Percentiles rank a stretch among this genome's conserved stretches.
These are phyloP conservation scores for Zygoascus ofunaensis DNA, from an alignment of 805 yeast species.

Conservation along the genomic window DNA sequence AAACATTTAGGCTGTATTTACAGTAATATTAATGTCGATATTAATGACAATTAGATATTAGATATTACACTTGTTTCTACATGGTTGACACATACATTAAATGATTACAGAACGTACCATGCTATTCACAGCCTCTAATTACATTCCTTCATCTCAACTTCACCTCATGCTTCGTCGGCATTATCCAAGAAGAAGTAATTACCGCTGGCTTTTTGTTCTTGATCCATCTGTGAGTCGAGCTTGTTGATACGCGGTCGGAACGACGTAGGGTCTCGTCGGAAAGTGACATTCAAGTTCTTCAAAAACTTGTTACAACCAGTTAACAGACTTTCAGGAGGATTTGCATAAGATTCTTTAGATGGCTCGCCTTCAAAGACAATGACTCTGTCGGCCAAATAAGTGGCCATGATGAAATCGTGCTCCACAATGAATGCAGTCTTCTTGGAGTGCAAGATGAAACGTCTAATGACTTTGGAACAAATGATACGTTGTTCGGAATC, in stretches of 20 bases:
- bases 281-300: slow-evolving; percentile 94
- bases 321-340: slow-evolving; percentile 82
- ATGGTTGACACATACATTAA: too few relatives aligned
- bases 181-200: slow-evolving; percentile 90
- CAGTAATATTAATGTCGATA: too few relatives aligned
- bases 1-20: too few relatives aligned
- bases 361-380: slow-evolving; percentile 97
- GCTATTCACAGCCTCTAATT: too few relatives aligned
- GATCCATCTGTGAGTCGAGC: slow-evolving; percentile 97
- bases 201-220: slow-evolving; percentile 87
- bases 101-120: too few relatives aligned
- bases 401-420: slow-evolving; percentile 99
- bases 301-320: slow-evolving; percentile 97
- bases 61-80: too few relatives aligned
- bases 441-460: slow-evolving; percentile 90
- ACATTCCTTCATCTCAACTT: too few relatives aligned
- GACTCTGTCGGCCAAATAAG: slow-evolving; percentile 96
- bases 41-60: too few relatives aligned
- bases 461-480: slow-evolving; percentile 96
- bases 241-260: slow-evolving; percentile 98
- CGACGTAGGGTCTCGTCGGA: slow-evolving; percentile 98
- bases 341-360: slow-evolving; percentile 75
- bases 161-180: slow-evolving; percentile 8
- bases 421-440: slow-evolving; percentile 99
- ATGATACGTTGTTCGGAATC: slow-evolving; percentile 99